Conservation (phyloP, 2,329 filamentous ascomycete species). For the Paraphoma chrysanthemicola region DNA sequence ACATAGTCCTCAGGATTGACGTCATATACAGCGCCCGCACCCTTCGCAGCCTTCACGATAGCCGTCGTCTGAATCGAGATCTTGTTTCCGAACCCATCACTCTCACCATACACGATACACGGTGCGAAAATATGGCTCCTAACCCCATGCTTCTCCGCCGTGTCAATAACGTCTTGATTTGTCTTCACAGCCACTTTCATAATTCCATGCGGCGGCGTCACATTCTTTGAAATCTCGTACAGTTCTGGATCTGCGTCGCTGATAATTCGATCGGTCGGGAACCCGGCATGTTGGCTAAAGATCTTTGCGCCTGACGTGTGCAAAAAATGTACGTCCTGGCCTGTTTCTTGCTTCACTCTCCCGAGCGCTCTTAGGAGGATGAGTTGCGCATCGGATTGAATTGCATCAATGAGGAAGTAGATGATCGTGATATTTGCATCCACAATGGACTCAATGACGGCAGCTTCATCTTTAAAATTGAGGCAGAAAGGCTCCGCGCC, state of each 20-base stretch:
- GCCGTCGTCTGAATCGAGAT: constrained; percentile 61
- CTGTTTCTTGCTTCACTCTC: constrained; percentile 52
- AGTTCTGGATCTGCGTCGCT: constrained; percentile 54
- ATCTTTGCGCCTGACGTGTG: constrained; percentile 61
- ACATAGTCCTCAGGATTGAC: constrained; percentile 34
- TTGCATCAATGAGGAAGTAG: constrained; percentile 56
- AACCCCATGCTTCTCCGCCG: constrained; percentile 52
- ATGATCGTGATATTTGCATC: constrained; percentile 57
- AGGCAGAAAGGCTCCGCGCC: constrained; percentile 53
- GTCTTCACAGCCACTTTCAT: constrained; percentile 46
- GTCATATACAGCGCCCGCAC: constrained; percentile 50
- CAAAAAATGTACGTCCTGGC: constrained; percentile 57
- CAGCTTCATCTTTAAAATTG: constrained; percentile 46
- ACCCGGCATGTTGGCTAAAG: constrained; percentile 57
- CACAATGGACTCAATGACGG: constrained; percentile 49
- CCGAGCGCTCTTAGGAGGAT: constrained; percentile 55
- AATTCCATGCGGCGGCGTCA: constrained; percentile 5
- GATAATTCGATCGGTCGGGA: constrained; percentile 51
- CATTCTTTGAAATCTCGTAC: constrained; percentile 53
- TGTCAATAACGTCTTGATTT: constrained; percentile 55
- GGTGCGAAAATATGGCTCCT: constrained; percentile 61
- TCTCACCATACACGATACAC: constrained; percentile 60
- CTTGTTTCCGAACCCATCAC: constrained; percentile 58
- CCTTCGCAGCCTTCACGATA: constrained; percentile 56
- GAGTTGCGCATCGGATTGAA: constrained; percentile 39